Conservation (phyloP, 2,329 filamentous ascomycete genomes). For the Alternaria gansuensis region DNA sequence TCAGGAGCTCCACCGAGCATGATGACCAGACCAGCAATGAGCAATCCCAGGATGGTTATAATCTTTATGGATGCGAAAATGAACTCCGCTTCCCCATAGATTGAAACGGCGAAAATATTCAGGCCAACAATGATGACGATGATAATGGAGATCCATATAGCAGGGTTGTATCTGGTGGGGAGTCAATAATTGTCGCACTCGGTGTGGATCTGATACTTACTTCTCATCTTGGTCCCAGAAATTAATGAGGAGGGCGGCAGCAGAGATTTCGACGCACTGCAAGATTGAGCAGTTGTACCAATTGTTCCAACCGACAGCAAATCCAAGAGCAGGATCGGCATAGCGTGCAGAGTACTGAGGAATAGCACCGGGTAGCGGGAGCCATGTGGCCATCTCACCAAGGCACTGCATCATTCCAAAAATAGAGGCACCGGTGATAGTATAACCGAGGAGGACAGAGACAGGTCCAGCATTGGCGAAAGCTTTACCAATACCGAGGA, state of each 20-base stretch:
- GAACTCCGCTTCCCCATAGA: constrained; percentile 59
- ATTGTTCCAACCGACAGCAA: constrained; percentile 36
- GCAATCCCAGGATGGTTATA: constrained; percentile 47
- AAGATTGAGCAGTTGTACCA: constrained; percentile 50
- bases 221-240: constrained; percentile 48
- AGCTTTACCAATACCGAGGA: constrained; percentile 47
- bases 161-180: constrained; percentile 20
- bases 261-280: constrained; percentile 50
- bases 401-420: constrained; percentile 55
- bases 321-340: constrained; percentile 57
- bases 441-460: constrained; percentile 50
- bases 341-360: constrained; percentile 53
- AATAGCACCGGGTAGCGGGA: constrained; percentile 52
- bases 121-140: constrained; percentile 47
- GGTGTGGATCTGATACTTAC: neutral
- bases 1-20: constrained; percentile 51
- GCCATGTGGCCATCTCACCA: constrained; percentile 56
- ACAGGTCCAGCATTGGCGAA: constrained; percentile 48
- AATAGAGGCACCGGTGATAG: constrained; percentile 47
- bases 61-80: constrained; percentile 62
- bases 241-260: constrained; percentile 44
- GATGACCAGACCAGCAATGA: constrained; percentile 45
- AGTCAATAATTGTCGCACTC: constrained; percentile 3
- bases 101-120: constrained; percentile 50
- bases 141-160: constrained; percentile 50